Evolutionary conservation across 78 protist species (phyloP).

Genomic region (Isochrysis galbana): DNA sequence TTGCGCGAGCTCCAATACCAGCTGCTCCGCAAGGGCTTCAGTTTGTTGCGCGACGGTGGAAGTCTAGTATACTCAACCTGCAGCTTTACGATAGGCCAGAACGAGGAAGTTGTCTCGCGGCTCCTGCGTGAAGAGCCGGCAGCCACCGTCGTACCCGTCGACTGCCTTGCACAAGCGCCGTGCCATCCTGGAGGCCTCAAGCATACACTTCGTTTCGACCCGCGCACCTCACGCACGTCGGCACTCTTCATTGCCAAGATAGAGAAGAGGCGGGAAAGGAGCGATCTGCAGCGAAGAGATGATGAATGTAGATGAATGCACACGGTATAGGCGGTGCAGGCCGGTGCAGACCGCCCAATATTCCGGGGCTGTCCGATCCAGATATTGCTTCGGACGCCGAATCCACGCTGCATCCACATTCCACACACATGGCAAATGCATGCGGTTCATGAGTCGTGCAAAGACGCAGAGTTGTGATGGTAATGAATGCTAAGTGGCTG

Average conservation of each 20-base stretch:
- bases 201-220: constrained; percentile 22
- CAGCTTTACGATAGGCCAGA: constrained; percentile 51
- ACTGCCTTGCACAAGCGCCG: background rate
- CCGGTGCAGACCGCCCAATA: too few species aligned
- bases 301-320: too few species aligned
- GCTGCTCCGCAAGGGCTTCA: constrained; percentile 46
- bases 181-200: background rate
- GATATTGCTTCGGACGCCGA: too few species aligned
- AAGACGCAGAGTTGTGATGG: too few species aligned
- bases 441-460: too few species aligned
- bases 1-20: constrained; percentile 41
- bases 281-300: background rate
- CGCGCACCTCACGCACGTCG: background rate
- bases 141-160: background rate
- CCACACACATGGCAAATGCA: too few species aligned
- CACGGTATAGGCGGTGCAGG: too few species aligned
- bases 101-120: constrained; percentile 63
- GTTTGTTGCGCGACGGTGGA: constrained; percentile 34
- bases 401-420: too few species aligned
- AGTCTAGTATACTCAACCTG: constrained; percentile 67
- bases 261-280: background rate
- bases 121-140: background rate
- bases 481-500: too few species aligned
- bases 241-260: constrained; percentile 22
- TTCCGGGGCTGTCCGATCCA: too few species aligned